A percentile compares a stretch with the other conserved stretches of the same genome.
Evolutionary conservation across 768 basidiomycete genomes (phyloP).

Genomic region (Sporobolomyces phaffii): DNA sequence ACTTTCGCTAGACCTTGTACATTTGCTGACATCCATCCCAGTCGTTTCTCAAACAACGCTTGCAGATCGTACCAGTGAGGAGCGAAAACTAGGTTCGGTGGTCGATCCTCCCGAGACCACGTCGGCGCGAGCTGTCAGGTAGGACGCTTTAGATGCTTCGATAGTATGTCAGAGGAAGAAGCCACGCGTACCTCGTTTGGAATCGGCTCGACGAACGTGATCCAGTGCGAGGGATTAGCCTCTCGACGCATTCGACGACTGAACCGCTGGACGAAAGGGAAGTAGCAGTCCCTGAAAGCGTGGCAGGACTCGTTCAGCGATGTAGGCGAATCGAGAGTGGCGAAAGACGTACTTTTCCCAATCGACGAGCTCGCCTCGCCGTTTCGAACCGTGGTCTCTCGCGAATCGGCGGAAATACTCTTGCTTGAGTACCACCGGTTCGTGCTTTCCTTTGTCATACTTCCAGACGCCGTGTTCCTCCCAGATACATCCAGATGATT

Average conservation of each 20-base stretch:
- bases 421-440: slow-evolving; percentile 70
- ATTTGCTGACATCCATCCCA: slow-evolving; percentile 79
- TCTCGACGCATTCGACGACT: slow-evolving; percentile 55
- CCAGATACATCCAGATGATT: slow-evolving; percentile 67
- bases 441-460: slow-evolving; percentile 68
- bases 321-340: no score
- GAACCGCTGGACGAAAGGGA: slow-evolving; percentile 68
- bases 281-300: slow-evolving; percentile 60
- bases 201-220: slow-evolving; percentile 71
- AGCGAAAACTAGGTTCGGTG: slow-evolving; percentile 62
- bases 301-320: no score
- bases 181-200: slow-evolving; percentile 71
- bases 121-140: neutral
- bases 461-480: slow-evolving; percentile 90
- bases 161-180: neutral
- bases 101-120: slow-evolving; percentile 51
- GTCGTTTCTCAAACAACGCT: slow-evolving; percentile 71
- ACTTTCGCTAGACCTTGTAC: slow-evolving; percentile 88
- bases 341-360: slow-evolving; percentile 57
- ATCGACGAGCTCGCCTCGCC: slow-evolving; percentile 60
- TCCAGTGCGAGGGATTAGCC: slow-evolving; percentile 54
- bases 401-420: slow-evolving; percentile 77
- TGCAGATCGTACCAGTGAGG: slow-evolving; percentile 91
- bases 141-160: neutral
- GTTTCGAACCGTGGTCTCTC: slow-evolving; percentile 44